These are phyloP conservation scores for Colletotrichum destructivum DNA, from an alignment of 2,329 filamentous ascomycete genomes.

Conservation along the genomic window DNA sequence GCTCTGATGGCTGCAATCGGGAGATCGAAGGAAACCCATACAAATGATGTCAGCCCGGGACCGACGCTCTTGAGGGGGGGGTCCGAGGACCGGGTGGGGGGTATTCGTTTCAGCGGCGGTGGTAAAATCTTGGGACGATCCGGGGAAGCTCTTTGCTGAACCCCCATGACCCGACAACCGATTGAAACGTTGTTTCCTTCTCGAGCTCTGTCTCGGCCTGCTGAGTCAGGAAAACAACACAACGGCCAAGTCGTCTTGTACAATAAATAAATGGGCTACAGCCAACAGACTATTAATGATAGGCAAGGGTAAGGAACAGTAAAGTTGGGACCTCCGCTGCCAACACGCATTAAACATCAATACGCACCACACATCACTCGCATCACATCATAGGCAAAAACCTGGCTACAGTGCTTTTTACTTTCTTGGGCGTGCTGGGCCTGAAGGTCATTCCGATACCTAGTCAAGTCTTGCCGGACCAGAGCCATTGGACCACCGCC, in stretches of 20 bases:
- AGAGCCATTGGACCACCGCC: conserved; percentile 17
- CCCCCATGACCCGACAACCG: not conserved
- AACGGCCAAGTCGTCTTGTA: too few species aligned
- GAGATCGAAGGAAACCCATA: not conserved
- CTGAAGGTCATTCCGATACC: conserved; percentile 35
- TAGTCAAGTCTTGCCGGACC: conserved; percentile 19
- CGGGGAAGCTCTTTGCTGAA: not conserved
- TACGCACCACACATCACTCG: not conserved
- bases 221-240: not conserved
- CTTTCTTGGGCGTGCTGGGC: conserved; percentile 32
- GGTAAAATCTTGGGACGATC: not conserved
- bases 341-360: not conserved
- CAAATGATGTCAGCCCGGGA: not conserved
- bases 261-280: too few species aligned
- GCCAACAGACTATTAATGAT: not conserved
- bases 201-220: not conserved
- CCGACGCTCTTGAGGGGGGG: not conserved
- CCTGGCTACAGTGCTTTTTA: conserved; percentile 1
- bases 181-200: conserved; percentile 9
- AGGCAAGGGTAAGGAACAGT: not conserved
- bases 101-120: not conserved
- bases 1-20: not conserved
- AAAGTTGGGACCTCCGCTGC: not conserved
- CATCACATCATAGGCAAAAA: not conserved
- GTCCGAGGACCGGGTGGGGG: not conserved